These are phyloP conservation scores for Gaertneriomyces semiglobifer DNA, from an alignment of 192 early-diverging fungal genomes.

Conservation along the genomic window DNA sequence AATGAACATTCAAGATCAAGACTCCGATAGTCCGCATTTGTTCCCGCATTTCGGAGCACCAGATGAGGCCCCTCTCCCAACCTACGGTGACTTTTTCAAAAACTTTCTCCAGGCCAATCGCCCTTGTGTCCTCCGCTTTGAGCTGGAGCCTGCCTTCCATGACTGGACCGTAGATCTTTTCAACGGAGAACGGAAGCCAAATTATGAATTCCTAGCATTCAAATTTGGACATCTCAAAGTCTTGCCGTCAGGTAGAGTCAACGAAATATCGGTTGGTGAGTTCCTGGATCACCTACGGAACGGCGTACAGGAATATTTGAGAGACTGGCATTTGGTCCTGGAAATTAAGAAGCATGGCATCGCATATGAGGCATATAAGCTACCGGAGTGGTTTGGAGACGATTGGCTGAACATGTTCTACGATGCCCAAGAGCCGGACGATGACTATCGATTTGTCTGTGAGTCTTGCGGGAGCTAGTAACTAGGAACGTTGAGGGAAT, in stretches of 20 bases:
- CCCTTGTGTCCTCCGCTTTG: conserved; percentile 10
- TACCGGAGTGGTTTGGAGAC: conserved; percentile 19
- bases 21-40: too few species aligned
- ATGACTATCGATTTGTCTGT: conserved; percentile 32
- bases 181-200: conserved; percentile 5
- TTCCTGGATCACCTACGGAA: conserved; percentile 12
- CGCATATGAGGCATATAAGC: background rate
- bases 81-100: conserved; percentile 7
- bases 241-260: conserved; percentile 1
- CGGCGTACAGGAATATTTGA: conserved; percentile 9
- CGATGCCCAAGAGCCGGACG: background rate
- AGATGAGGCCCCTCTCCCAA: conserved; percentile 9
- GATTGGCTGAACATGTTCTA: conserved; percentile 23
- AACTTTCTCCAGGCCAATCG: background rate
- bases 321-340: conserved; percentile 26
- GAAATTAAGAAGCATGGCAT: background rate
- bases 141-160: conserved; percentile 15
- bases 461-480: background rate
- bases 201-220: conserved; percentile 3
- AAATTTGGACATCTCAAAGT: conserved; percentile 8
- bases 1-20: too few species aligned
- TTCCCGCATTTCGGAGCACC: background rate
- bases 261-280: background rate
- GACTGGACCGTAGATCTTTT: conserved; percentile 9
- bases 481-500: background rate